Evolutionary conservation across 2,329 filamentous ascomycete genomes (phyloP).

Genomic region (Fusarium torreyae): DNA sequence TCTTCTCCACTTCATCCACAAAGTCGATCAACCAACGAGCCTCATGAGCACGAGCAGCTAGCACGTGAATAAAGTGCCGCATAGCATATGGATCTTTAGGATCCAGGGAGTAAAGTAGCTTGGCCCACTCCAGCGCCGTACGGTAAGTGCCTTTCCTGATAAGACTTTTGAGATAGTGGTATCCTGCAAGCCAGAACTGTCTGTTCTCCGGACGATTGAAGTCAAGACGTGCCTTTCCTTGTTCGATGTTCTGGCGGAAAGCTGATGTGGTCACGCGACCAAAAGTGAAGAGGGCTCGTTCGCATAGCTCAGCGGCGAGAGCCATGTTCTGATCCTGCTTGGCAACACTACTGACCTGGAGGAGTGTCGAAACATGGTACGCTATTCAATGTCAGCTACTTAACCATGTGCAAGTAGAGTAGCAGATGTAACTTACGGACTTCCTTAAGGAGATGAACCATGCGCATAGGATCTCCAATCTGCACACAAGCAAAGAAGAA

Average conservation of each 20-base stretch:
- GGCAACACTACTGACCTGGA: slow-evolving; percentile 92
- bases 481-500: slow-evolving; percentile 86
- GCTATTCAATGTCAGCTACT: slow-evolving; percentile 59
- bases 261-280: slow-evolving; percentile 89
- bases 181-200: slow-evolving; percentile 91
- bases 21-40: slow-evolving; percentile 83
- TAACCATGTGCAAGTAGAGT: not conserved
- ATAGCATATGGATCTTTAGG: slow-evolving; percentile 87
- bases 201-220: slow-evolving; percentile 89
- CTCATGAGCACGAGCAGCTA: slow-evolving; percentile 86
- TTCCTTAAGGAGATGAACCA: slow-evolving; percentile 78
- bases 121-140: slow-evolving; percentile 94
- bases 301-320: slow-evolving; percentile 87
- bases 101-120: slow-evolving; percentile 83
- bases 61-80: slow-evolving; percentile 83
- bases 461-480: slow-evolving; percentile 84
- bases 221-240: slow-evolving; percentile 84
- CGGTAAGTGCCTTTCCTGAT: slow-evolving; percentile 93
- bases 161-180: slow-evolving; percentile 89
- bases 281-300: slow-evolving; percentile 92
- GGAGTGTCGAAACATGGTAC: slow-evolving; percentile 93
- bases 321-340: slow-evolving; percentile 93
- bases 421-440: slow-evolving; percentile 52
- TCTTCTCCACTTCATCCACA: slow-evolving; percentile 62
- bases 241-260: slow-evolving; percentile 81